These are phyloP conservation scores for Trichoderma guizhouense DNA, from an alignment of 2,329 filamentous ascomycete species.

Conservation along the genomic window DNA sequence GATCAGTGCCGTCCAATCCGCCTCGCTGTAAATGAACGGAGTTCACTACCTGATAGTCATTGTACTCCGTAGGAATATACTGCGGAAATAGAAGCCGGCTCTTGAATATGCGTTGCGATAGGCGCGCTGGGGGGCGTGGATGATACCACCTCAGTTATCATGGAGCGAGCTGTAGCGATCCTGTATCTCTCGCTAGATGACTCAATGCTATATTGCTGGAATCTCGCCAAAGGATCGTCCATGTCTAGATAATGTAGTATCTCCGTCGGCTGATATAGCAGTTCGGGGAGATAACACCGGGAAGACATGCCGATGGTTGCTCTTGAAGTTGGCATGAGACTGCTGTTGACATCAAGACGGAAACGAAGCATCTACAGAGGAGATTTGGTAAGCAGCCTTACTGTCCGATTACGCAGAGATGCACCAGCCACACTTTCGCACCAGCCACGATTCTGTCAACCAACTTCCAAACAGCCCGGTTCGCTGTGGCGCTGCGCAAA, in stretches of 20 bases:
- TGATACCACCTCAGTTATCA: background rate
- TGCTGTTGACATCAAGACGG: background rate
- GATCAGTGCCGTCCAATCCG: background rate
- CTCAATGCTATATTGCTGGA: background rate
- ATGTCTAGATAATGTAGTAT: background rate
- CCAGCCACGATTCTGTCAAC: conserved; percentile 8
- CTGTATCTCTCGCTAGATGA: background rate
- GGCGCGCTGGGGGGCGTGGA: background rate
- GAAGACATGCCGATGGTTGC: background rate
- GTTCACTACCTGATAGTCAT: background rate
- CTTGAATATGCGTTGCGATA: background rate
- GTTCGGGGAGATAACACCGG: background rate
- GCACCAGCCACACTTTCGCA: background rate
- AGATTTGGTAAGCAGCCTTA: background rate
- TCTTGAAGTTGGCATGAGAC: background rate
- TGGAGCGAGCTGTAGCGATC: background rate
- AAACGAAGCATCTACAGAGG: background rate
- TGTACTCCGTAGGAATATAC: background rate
- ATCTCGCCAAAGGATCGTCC: background rate
- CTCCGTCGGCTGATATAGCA: background rate
- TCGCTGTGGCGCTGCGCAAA: conserved; percentile 16
- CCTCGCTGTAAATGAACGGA: background rate
- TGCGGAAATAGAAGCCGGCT: background rate
- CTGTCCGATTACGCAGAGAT: background rate
- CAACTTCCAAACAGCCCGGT: background rate